phyloP scores from a whole-genome alignment of 805 yeast species.

The Lipomyces orientalis region DNA sequence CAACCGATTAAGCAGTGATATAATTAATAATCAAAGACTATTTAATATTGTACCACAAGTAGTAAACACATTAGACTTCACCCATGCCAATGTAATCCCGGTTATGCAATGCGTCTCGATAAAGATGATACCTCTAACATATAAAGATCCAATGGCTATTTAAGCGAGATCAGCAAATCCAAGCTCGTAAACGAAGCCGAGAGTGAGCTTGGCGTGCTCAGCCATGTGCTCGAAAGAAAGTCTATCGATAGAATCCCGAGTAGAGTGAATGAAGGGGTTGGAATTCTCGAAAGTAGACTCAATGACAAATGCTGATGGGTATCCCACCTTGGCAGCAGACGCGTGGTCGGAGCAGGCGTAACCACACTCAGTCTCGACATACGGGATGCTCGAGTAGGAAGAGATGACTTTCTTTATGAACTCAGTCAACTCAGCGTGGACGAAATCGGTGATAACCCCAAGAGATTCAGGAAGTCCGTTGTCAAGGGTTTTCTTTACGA shows the following conservation, averaged over 20 bases:
- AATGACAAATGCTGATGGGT: conserved; percentile 80
- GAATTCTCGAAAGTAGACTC: conserved; percentile 73
- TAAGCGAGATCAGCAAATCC: conserved; percentile 48
- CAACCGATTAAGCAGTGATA: not conserved
- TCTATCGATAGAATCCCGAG: conserved; percentile 79
- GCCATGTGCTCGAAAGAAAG: conserved; percentile 77
- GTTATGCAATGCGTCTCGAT: not conserved
- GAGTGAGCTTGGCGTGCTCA: conserved; percentile 78
- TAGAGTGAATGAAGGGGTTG: conserved; percentile 75
- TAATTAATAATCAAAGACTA: not conserved
- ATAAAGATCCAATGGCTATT: not conserved
- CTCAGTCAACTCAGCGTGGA: conserved; percentile 58
- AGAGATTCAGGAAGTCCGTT: conserved; percentile 64
- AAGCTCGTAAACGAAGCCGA: conserved; percentile 77
- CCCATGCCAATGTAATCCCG: not conserved
- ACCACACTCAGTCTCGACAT: conserved; percentile 79
- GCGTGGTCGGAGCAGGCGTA: conserved; percentile 95
- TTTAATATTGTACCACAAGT: too few species aligned
- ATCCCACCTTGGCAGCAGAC: conserved; percentile 81
- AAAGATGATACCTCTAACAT: not conserved
- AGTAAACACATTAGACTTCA: not conserved
- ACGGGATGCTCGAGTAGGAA: conserved; percentile 69
- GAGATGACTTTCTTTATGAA: conserved; percentile 68
- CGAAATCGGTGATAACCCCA: conserved; percentile 81
- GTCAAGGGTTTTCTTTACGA: conserved; percentile 57